phyloP scores from a whole-genome alignment of 2,329 filamentous ascomycete species.

The Boeremia lycopersici region DNA sequence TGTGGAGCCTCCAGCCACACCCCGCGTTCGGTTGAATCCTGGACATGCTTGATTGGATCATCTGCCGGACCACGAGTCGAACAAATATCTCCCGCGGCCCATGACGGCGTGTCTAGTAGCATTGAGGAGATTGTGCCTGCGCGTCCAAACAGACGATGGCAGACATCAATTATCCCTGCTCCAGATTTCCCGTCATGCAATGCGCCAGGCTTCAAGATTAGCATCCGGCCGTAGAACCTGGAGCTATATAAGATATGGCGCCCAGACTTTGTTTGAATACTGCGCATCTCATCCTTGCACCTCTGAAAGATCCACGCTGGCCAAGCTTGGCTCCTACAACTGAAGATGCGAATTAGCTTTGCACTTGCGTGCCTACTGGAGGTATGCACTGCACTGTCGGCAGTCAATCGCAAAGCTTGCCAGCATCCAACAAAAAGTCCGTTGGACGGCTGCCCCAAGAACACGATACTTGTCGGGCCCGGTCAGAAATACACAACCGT shows the following conservation, averaged over 20 bases:
- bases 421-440: constrained; percentile 47
- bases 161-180: neutral
- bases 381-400: constrained; percentile 21
- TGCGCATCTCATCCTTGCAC: neutral
- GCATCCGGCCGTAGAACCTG: too few species aligned
- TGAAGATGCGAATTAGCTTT: constrained; percentile 21
- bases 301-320: too few species aligned
- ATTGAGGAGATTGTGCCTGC: constrained; percentile 8
- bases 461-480: constrained; percentile 40
- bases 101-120: neutral
- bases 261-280: neutral
- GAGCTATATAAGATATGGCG: constrained; percentile 5
- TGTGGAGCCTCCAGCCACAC: constrained; percentile 16
- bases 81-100: neutral
- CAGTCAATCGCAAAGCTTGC: constrained; percentile 37
- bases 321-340: neutral
- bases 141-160: neutral
- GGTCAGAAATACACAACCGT: constrained; percentile 45
- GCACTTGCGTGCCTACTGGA: constrained; percentile 19
- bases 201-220: too few species aligned
- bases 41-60: constrained; percentile 7
- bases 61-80: neutral
- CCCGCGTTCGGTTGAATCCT: constrained; percentile 18
- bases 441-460: constrained; percentile 47
- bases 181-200: constrained; percentile 1